Conservation (phyloP, 345 rosid species). For the Diplotaxis tenuifolia region DNA sequence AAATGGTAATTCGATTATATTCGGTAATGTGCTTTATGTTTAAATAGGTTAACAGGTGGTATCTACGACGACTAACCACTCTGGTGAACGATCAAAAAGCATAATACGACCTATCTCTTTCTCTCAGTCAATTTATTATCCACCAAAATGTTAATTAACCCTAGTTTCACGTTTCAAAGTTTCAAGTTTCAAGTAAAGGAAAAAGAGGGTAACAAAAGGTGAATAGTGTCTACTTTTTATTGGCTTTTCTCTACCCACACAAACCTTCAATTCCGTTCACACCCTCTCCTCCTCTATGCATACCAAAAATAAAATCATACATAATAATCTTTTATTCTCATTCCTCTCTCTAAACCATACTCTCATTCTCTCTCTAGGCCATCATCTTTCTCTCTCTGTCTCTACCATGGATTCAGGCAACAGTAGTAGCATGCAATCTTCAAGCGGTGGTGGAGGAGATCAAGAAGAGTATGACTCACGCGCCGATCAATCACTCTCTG, state of each 20-base stretch:
- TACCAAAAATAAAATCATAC: too few relatives aligned
- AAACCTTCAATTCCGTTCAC: conserved; percentile 40
- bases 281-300: conserved; percentile 21
- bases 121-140: not conserved
- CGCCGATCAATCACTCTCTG: conserved; percentile 38
- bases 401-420: conserved; percentile 39
- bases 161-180: conserved; percentile 31
- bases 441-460: conserved; percentile 41
- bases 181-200: conserved; percentile 33
- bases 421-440: conserved; percentile 43
- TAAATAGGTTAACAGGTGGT: not conserved
- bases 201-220: conserved; percentile 22
- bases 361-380: not conserved
- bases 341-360: conserved; percentile 12
- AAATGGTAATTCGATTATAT: not conserved
- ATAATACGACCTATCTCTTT: not conserved
- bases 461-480: conserved; percentile 44
- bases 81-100: conserved; percentile 4
- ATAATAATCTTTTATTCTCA: too few relatives aligned
- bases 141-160: conserved; percentile 20
- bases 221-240: conserved; percentile 33
- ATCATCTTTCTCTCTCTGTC: not conserved
- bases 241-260: conserved; percentile 34
- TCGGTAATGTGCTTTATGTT: not conserved
- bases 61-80: conserved; percentile 15